phyloP scores from a whole-genome alignment of 768 basidiomycete species.

The Suillus fuscotomentosus region DNA sequence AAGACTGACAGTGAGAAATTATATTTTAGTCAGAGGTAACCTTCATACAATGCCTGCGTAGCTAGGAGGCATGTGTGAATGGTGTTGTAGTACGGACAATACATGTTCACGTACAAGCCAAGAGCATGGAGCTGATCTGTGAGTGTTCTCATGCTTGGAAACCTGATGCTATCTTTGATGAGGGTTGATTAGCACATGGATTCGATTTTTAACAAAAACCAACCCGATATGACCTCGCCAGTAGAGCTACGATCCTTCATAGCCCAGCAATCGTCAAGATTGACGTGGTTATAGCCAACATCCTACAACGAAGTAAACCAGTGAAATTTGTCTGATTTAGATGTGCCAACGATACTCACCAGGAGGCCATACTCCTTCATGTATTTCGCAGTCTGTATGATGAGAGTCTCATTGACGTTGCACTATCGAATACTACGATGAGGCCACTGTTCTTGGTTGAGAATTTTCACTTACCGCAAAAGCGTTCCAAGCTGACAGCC shows the following conservation, averaged over 20 bases:
- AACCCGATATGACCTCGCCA: conserved; percentile 57
- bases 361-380: conserved; percentile 53
- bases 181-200: not conserved
- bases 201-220: conserved; percentile 11
- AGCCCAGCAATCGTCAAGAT: conserved; percentile 65
- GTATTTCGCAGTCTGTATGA: conserved; percentile 48
- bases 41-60: conserved; percentile 58
- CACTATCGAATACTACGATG: conserved; percentile 38
- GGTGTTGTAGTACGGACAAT: not conserved
- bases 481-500: conserved; percentile 58
- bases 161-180: conserved; percentile 44
- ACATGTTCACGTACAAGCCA: conserved; percentile 45
- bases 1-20: not conserved
- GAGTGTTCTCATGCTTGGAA: conserved; percentile 55
- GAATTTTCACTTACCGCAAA: conserved; percentile 45
- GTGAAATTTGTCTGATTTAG: conserved; percentile 4
- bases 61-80: conserved; percentile 26
- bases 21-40: not conserved
- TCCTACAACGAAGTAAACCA: conserved; percentile 34
- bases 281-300: conserved; percentile 56
- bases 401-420: conserved; percentile 51
- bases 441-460: not conserved
- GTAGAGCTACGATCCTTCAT: conserved; percentile 48
- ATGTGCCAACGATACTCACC: conserved; percentile 26
- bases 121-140: conserved; percentile 52